Evolutionary conservation across 2,329 filamentous ascomycete genomes (phyloP), one percentile per base, ranked within the genome.

Genomic region (Zasmidium citrigriseum): DNA sequence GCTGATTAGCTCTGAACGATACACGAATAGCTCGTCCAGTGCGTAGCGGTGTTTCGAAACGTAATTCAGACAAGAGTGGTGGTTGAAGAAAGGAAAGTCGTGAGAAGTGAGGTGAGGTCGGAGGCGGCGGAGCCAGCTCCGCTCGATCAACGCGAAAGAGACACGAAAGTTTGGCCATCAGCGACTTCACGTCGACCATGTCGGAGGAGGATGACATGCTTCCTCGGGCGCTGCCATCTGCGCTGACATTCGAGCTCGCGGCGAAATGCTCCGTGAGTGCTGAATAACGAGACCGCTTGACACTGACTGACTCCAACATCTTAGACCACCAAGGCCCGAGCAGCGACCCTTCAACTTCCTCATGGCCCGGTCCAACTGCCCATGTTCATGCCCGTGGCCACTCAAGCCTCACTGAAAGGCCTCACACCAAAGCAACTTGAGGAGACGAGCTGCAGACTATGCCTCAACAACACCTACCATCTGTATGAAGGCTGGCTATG

Each of bases 301-400:
- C 10, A 29, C 48, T 47, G 34, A 45, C 49, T 47, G 38, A 62
- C 59, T 29, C 68, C 50, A 45, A n/a, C 11, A 27, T 12, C 21
- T 7, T 56, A 98, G 93, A 96, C 92, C 50, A 98, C 93, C 11
- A 91, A 93, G 81, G 95, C 95, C 23, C 89, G 95, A 66, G 95
- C 95, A 51, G 95, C 95, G 54, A 87, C 86, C 59, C 82, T 99
- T 54, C 89, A 88, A 49, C 86, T 99, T 23, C 93, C 95, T 52
- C 96, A 99, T 85, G 95, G 95, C 58, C 83, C 89, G 1, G 93
- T 99, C 23, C 86, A 89, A 68, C 84, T 98, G 25, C 95, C 96
- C 7, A 87, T 98, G 58, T 99, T 99, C 76, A 99, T 99, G 95
- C 95, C 95, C 16, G 95, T 99, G 46, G 95, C 95, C 25, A 99